Conservation (phyloP, 2,329 filamentous ascomycete genomes). For the Cryphonectria parasitica region DNA sequence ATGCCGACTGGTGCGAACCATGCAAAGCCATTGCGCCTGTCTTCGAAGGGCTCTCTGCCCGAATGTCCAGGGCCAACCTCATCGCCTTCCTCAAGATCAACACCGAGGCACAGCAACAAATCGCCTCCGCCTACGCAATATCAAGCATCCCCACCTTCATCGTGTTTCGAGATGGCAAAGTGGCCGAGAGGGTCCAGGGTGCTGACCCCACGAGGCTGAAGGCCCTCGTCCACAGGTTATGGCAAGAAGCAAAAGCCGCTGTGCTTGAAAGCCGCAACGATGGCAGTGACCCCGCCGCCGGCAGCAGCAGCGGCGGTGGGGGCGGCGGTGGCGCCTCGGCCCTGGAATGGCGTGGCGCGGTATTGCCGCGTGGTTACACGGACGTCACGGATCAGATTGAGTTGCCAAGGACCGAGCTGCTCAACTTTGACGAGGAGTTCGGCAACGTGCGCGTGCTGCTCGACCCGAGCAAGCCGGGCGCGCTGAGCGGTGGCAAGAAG, state of each 20-base stretch:
- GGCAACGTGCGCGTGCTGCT: constrained; percentile 77
- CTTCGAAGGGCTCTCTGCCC: constrained; percentile 75
- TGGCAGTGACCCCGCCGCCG: constrained; percentile 32
- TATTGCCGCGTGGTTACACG: constrained; percentile 76
- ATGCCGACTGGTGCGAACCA: constrained; percentile 82
- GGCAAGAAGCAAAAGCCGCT: constrained; percentile 55
- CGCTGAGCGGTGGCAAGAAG: constrained; percentile 61
- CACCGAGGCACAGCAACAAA: constrained; percentile 74
- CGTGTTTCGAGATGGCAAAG: constrained; percentile 74
- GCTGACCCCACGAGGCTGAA: constrained; percentile 74
- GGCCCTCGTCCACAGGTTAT: constrained; percentile 71
- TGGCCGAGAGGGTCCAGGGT: constrained; percentile 71
- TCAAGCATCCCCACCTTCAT: constrained; percentile 89
- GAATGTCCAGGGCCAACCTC: constrained; percentile 70
- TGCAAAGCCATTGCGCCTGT: constrained; percentile 83
- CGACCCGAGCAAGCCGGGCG: constrained; percentile 67
- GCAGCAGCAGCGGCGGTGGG: constrained; percentile 46
- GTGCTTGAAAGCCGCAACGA: background rate
- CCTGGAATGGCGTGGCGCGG: constrained; percentile 71
- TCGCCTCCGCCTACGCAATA: constrained; percentile 74
- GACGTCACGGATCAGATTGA: constrained; percentile 87
- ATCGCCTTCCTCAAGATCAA: constrained; percentile 90
- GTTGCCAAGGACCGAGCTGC: constrained; percentile 75
- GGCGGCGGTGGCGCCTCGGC: constrained; percentile 48
- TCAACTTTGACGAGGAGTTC: constrained; percentile 82